Percentiles rank a stretch among this genome's conserved stretches.
Conservation (phyloP, 768 basidiomycete genomes). For the Russula brevipes region DNA sequence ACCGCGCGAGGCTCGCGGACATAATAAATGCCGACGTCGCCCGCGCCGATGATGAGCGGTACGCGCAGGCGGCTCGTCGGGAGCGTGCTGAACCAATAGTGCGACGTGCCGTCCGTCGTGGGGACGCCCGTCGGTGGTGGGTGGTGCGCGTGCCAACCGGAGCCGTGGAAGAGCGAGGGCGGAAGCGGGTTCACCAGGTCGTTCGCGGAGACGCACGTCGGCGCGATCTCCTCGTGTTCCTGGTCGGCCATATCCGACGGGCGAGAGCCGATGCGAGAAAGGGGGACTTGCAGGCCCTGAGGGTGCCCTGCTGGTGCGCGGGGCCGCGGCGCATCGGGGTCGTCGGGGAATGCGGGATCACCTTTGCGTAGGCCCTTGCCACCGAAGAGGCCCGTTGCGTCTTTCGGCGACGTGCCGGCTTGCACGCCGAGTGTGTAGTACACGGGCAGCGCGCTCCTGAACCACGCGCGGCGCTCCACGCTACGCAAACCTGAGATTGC, state of each 20-base stretch:
- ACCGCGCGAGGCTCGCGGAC: constrained; percentile 60
- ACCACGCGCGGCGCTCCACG: constrained; percentile 61
- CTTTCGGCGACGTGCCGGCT: constrained; percentile 37
- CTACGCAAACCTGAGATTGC: constrained; percentile 80
- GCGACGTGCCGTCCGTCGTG: constrained; percentile 53
- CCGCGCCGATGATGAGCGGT: constrained; percentile 77
- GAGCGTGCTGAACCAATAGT: constrained; percentile 91
- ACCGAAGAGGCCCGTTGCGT: constrained; percentile 68
- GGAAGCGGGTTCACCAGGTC: constrained; percentile 97
- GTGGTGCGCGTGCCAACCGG: constrained; percentile 83
- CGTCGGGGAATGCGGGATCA: constrained; percentile 28
- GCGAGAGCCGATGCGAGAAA: constrained; percentile 62
- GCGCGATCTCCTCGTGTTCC: constrained; percentile 80
- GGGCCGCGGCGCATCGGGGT: constrained; percentile 21
- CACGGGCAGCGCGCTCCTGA: constrained; percentile 19
- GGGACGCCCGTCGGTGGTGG: constrained; percentile 43
- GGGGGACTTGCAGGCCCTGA: constrained; percentile 53
- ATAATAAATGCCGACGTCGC: constrained; percentile 91
- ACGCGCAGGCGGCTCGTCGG: constrained; percentile 80
- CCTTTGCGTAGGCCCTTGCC: constrained; percentile 79
- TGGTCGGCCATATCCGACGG: constrained; percentile 39
- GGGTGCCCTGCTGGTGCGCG: constrained; percentile 20
- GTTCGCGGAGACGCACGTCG: constrained; percentile 94
- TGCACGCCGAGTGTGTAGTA: constrained; percentile 26
- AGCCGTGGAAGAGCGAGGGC: constrained; percentile 87